These are phyloP conservation scores for Phytophthora idaei DNA, from an alignment of 352 stramenopile genomes.

Conservation along the genomic window DNA sequence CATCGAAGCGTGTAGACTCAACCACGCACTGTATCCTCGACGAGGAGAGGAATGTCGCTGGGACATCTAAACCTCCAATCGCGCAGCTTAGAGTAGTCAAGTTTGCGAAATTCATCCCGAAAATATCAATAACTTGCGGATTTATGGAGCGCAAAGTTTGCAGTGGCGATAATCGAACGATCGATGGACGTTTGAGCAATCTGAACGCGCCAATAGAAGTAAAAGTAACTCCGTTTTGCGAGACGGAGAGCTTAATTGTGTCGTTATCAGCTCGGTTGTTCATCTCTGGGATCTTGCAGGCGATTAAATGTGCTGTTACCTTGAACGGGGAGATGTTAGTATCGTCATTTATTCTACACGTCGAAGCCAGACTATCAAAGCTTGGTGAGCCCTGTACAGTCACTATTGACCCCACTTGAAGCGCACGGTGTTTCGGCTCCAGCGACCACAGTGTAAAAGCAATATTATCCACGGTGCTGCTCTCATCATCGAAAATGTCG, in stretches of 20 bases:
- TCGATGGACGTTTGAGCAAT: constrained; percentile 17
- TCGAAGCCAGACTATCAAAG: constrained; percentile 21
- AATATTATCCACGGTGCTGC: constrained; percentile 9
- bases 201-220: constrained; percentile 22
- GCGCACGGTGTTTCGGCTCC: constrained; percentile 22
- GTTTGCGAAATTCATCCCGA: constrained; percentile 41
- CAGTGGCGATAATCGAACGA: constrained; percentile 32
- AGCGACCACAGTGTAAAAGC: constrained; percentile 32
- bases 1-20: constrained; percentile 19
- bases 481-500: constrained; percentile 1
- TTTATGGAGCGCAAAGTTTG: constrained; percentile 15
- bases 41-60: constrained; percentile 29
- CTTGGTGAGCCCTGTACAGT: constrained; percentile 25
- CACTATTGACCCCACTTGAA: constrained; percentile 32
- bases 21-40: constrained; percentile 39
- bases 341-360: constrained; percentile 28
- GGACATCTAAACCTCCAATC: constrained; percentile 3
- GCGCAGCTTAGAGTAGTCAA: constrained; percentile 27
- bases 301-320: constrained; percentile 29
- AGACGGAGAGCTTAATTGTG: constrained; percentile 23
- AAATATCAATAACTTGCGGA: constrained; percentile 33
- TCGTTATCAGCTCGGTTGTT: background rate
- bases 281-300: constrained; percentile 29
- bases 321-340: constrained; percentile 15
- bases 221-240: constrained; percentile 34